Percentiles rank a stretch among this genome's conserved stretches.
phyloP scores from a whole-genome alignment of 2,329 filamentous ascomycete species.

The Elsinoe fawcettii region DNA sequence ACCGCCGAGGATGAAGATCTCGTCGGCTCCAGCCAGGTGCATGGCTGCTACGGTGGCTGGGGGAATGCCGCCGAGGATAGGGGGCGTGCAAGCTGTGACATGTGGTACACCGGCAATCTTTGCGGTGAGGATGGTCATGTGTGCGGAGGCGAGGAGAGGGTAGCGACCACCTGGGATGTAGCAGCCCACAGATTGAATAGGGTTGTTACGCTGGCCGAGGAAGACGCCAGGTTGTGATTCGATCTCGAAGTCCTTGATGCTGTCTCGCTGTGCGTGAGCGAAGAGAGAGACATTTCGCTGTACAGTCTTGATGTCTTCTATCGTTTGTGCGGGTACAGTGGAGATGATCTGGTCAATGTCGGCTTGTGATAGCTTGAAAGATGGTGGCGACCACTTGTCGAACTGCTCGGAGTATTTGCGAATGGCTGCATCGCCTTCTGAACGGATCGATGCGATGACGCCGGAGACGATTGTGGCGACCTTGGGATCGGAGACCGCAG shows the following conservation, averaged over 20 bases:
- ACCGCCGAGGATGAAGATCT: constrained; percentile 45
- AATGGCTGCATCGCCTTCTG: constrained; percentile 43
- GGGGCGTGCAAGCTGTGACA: constrained; percentile 47
- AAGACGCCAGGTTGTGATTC: constrained; percentile 45
- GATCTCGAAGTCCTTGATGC: constrained; percentile 44
- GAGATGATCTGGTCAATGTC: constrained; percentile 42
- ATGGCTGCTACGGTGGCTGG: constrained; percentile 45
- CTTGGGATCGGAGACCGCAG: constrained; percentile 6
- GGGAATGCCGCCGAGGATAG: constrained; percentile 43
- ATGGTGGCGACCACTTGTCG: constrained; percentile 45
- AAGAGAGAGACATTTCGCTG: constrained; percentile 45
- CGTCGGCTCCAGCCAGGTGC: constrained; percentile 44
- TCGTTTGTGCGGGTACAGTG: constrained; percentile 39
- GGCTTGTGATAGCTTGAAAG: constrained; percentile 41
- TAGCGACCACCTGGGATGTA: constrained; percentile 48
- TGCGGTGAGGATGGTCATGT: constrained; percentile 50
- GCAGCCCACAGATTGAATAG: constrained; percentile 40
- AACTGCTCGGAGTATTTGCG: constrained; percentile 46
- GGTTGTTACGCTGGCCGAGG: constrained; percentile 45
- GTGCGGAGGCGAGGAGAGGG: constrained; percentile 45
- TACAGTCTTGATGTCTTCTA: constrained; percentile 47
- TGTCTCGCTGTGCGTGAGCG: constrained; percentile 41
- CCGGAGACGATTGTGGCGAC: constrained; percentile 35
- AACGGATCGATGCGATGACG: constrained; percentile 43
- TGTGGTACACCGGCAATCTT: constrained; percentile 47